A percentile compares a stretch with the other conserved stretches of the same genome.
Conservation (phyloP, 331 rosid genomes). For the Ulmus americana region DNA sequence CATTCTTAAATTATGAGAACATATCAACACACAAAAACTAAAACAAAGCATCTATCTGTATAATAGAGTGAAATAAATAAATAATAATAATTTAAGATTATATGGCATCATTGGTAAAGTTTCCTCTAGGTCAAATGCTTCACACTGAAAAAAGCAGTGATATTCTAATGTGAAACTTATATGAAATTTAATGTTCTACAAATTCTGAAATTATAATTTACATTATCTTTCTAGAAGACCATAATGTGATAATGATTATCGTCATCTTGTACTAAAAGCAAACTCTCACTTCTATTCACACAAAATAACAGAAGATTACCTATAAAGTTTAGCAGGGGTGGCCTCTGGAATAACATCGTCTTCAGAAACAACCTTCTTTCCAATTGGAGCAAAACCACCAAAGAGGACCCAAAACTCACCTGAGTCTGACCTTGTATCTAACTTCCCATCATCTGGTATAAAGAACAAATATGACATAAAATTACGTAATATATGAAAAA, state of each 20-base stretch:
- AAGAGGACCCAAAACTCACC: slow-evolving; percentile 99
- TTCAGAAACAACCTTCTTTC: slow-evolving; percentile 69
- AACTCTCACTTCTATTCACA: background rate
- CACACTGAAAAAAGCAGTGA: no score
- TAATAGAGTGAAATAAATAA: background rate
- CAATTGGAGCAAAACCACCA: slow-evolving; percentile 99
- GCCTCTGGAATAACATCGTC: slow-evolving; percentile 83
- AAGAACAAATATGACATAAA: slow-evolving; percentile 13
- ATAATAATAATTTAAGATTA: background rate
- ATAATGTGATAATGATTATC: no score
- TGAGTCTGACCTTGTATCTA: slow-evolving; percentile 91
- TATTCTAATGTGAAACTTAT: no score
- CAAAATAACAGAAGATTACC: slow-evolving; percentile 35
- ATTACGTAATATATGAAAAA: slow-evolving; percentile 20
- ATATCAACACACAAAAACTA: background rate
- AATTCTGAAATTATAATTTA: no score
- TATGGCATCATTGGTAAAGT: background rate
- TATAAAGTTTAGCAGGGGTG: slow-evolving; percentile 72
- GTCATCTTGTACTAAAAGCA: background rate
- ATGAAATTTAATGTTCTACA: no score
- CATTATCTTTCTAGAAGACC: no score
- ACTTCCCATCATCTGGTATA: slow-evolving; percentile 88
- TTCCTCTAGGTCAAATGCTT: background rate
- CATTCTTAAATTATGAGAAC: background rate
- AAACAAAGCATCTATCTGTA: background rate